Evolutionary conservation across 352 stramenopile genomes (phyloP).

Genomic region (Elongisporangium prolatum): DNA sequence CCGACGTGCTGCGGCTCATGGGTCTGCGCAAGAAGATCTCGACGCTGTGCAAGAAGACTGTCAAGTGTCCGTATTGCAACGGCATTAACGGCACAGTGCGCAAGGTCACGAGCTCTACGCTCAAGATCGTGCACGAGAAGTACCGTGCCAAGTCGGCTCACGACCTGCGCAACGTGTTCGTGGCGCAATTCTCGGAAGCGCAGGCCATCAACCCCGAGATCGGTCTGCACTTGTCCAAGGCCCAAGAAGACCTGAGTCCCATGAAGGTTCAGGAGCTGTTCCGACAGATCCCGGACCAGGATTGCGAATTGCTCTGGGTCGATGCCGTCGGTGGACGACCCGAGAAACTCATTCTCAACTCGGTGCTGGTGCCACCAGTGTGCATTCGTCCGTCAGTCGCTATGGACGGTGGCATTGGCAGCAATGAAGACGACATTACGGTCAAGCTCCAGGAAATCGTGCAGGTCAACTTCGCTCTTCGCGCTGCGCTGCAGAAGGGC

Average conservation of each 20-base stretch:
- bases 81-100: conserved; percentile 97
- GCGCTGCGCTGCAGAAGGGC: conserved; percentile 92
- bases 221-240: conserved; percentile 76
- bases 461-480: conserved; percentile 97
- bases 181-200: conserved; percentile 76
- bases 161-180: conserved; percentile 81
- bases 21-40: conserved; percentile 93
- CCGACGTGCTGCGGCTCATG: conserved; percentile 74
- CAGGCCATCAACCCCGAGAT: conserved; percentile 85
- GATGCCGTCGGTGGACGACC: conserved; percentile 91
- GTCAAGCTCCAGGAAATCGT: conserved; percentile 99
- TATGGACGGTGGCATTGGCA: conserved; percentile 94
- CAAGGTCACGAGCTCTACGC: conserved; percentile 94
- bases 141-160: conserved; percentile 89
- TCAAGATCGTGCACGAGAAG: conserved; percentile 98
- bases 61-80: conserved; percentile 94
- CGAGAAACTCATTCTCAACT: conserved; percentile 97
- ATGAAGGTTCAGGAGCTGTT: conserved; percentile 94
- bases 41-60: conserved; percentile 96
- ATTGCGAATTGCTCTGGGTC: conserved; percentile 98
- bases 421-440: conserved; percentile 98
- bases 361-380: conserved; percentile 97
- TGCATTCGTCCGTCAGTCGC: conserved; percentile 98
- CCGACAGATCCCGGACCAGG: conserved; percentile 94
- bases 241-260: conserved; percentile 89